Percentiles rank a stretch among this genome's conserved stretches.
phyloP scores from a whole-genome alignment of 208 protist species.

The Trypanosoma mega region DNA sequence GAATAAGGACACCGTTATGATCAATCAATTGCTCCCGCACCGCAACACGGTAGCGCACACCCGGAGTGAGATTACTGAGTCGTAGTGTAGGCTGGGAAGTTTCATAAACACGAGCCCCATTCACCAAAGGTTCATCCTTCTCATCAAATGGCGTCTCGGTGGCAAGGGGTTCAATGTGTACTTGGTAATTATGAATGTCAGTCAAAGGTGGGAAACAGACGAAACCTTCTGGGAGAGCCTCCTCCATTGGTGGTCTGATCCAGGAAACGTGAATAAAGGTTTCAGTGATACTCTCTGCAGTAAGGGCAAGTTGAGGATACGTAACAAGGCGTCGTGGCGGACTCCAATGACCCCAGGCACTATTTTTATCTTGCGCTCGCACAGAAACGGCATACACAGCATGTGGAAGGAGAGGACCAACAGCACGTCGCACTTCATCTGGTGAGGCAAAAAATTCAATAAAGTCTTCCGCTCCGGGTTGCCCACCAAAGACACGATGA shows the following conservation, averaged over 20 bases:
- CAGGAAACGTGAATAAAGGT: slow-evolving; percentile 83
- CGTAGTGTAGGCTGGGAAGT: slow-evolving; percentile 84
- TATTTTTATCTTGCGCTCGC: slow-evolving; percentile 62
- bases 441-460: slow-evolving; percentile 51
- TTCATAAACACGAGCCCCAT: slow-evolving; percentile 87
- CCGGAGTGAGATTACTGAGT: slow-evolving; percentile 78
- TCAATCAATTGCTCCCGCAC: slow-evolving; percentile 86
- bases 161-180: slow-evolving; percentile 70
- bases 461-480: slow-evolving; percentile 58
- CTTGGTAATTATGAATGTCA: slow-evolving; percentile 89
- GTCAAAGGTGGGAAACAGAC: slow-evolving; percentile 67
- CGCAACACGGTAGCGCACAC: slow-evolving; percentile 74
- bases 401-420: slow-evolving; percentile 68
- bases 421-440: slow-evolving; percentile 42
- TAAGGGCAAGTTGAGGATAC: slow-evolving; percentile 67
- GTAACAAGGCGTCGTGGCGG: slow-evolving; percentile 52
- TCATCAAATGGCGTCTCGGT: slow-evolving; percentile 74
- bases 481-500: slow-evolving; percentile 63
- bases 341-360: slow-evolving; percentile 90
- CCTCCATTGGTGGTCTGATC: slow-evolving; percentile 42
- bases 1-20: slow-evolving; percentile 44
- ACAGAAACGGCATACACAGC: slow-evolving; percentile 74
- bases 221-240: slow-evolving; percentile 27
- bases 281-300: slow-evolving; percentile 72
- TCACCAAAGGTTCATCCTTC: slow-evolving; percentile 74